These are phyloP conservation scores for Heritiera fomes DNA, from an alignment of 345 rosid species.

Conservation along the genomic window DNA sequence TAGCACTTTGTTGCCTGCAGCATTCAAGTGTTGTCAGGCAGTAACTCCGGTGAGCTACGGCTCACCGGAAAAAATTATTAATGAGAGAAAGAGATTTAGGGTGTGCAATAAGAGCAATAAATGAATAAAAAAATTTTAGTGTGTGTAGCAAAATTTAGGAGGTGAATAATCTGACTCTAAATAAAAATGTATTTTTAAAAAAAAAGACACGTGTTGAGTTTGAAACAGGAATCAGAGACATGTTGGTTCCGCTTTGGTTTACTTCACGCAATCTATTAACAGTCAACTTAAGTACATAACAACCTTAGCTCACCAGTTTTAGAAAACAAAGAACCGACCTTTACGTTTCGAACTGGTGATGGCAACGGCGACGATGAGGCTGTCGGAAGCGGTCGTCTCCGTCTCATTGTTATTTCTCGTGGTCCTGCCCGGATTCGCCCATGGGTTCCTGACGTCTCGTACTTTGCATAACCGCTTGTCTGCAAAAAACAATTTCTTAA, in stretches of 20 bases:
- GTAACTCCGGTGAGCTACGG: too few relatives aligned
- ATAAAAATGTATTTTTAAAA: too few relatives aligned
- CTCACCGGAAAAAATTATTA: too few relatives aligned
- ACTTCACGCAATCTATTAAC: not conserved
- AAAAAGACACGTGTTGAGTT: too few relatives aligned
- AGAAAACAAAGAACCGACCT: not conserved
- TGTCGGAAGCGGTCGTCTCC: not conserved
- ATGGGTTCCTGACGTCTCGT: conserved; percentile 48
- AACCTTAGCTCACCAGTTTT: not conserved
- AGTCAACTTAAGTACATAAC: not conserved
- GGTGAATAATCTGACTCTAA: too few relatives aligned
- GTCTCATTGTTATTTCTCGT: conserved; percentile 17
- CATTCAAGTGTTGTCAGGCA: too few relatives aligned
- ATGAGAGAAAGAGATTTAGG: too few relatives aligned
- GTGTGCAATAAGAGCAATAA: too few relatives aligned
- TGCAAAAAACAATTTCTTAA: conserved; percentile 49
- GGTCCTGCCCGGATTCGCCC: conserved; percentile 22
- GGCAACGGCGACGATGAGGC: conserved; percentile 18
- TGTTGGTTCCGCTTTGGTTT: not conserved
- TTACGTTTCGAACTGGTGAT: not conserved
- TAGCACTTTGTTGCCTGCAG: too few relatives aligned
- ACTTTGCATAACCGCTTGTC: conserved; percentile 39
- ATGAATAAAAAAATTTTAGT: too few relatives aligned
- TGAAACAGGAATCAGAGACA: not conserved
- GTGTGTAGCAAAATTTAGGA: too few relatives aligned